Percentiles rank a stretch among this genome's conserved stretches.
phyloP scores from a whole-genome alignment of 2,329 filamentous ascomycete genomes.

The Elsinoe necatrix region DNA sequence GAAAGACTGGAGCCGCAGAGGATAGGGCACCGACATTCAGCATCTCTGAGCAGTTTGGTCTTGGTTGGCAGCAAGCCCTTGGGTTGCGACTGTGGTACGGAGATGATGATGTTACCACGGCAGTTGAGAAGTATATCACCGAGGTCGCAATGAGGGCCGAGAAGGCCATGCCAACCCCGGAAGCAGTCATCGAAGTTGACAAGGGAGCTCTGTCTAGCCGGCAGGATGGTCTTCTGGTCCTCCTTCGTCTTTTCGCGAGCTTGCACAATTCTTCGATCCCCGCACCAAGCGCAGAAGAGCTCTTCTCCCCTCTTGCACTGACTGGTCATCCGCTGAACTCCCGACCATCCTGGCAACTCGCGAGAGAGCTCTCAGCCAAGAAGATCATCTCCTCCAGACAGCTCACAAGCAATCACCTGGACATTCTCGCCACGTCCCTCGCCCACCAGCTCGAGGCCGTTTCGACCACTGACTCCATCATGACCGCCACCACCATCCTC shows the following conservation, averaged over 20 bases:
- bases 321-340: slow-evolving; percentile 67
- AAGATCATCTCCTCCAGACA: slow-evolving; percentile 19
- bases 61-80: slow-evolving; percentile 92
- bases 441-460: slow-evolving; percentile 28
- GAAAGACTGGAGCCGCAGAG: slow-evolving; percentile 64
- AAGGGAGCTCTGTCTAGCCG: slow-evolving; percentile 50
- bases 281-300: slow-evolving; percentile 50
- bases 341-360: slow-evolving; percentile 77
- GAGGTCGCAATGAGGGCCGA: slow-evolving; percentile 67
- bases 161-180: slow-evolving; percentile 56
- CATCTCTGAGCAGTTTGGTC: slow-evolving; percentile 71
- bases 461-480: slow-evolving; percentile 21
- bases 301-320: slow-evolving; percentile 67
- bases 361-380: slow-evolving; percentile 44
- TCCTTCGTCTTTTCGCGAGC: slow-evolving; percentile 71
- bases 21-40: slow-evolving; percentile 72
- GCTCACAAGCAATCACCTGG: slow-evolving; percentile 43
- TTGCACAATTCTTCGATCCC: slow-evolving; percentile 35
- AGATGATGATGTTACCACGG: slow-evolving; percentile 62
- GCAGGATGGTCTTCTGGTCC: slow-evolving; percentile 77
- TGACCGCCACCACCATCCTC: slow-evolving; percentile 25
- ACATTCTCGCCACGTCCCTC: slow-evolving; percentile 51
- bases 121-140: slow-evolving; percentile 63
- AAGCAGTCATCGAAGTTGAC: slow-evolving; percentile 49
- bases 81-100: slow-evolving; percentile 87